Conservation (phyloP, 129 eudicot genomes). For the Cynara cardunculus region DNA sequence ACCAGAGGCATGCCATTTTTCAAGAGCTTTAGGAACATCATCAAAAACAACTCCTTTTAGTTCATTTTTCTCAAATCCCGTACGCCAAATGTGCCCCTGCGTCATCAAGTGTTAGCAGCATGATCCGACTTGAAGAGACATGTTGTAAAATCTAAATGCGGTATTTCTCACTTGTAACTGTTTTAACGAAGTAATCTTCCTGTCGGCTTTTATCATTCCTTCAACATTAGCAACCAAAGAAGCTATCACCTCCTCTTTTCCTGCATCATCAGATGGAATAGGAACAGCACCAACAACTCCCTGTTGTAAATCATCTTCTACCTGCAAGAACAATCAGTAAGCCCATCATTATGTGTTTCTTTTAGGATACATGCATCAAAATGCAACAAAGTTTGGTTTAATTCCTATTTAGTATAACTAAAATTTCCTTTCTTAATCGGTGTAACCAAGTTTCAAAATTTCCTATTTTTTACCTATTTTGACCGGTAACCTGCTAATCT, state of each 20-base stretch:
- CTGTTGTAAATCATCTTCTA: conserved; percentile 59
- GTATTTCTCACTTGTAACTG: conserved; percentile 79
- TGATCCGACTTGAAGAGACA: background rate
- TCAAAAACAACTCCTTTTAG: conserved; percentile 71
- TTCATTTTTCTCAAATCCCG: conserved; percentile 75
- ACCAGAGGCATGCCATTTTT: conserved; percentile 85
- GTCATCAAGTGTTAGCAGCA: conserved; percentile 19
- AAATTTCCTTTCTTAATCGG: background rate
- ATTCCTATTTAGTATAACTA: background rate
- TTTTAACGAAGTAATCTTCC: conserved; percentile 88
- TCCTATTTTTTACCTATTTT: background rate
- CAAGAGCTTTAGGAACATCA: conserved; percentile 89
- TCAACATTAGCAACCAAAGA: conserved; percentile 86
- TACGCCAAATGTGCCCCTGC: conserved; percentile 93
- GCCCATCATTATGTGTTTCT: background rate
- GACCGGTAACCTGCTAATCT: background rate
- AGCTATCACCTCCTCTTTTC: conserved; percentile 66
- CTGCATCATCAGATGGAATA: conserved; percentile 59
- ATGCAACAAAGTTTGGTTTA: background rate
- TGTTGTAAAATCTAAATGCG: background rate
- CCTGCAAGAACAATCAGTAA: conserved; percentile 36
- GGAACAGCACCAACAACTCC: conserved; percentile 81
- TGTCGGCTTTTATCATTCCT: conserved; percentile 93
- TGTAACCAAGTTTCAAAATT: background rate
- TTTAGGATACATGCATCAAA: background rate